Conservation (phyloP, 208 protist species). For the Tetramitus jugosus region DNA sequence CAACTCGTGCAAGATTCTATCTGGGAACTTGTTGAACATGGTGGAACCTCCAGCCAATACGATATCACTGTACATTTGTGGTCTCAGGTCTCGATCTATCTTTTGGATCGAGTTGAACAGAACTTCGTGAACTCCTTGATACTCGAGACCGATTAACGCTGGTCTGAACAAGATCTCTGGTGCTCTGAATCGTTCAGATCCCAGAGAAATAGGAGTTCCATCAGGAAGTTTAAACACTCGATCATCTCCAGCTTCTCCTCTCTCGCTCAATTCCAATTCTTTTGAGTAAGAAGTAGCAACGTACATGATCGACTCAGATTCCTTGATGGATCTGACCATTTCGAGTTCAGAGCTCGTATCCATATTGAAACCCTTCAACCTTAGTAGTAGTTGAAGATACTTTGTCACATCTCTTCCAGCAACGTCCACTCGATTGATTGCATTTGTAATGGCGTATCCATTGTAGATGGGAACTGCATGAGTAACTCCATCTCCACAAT, state of each 20-base stretch:
- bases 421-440: slow-evolving; percentile 21
- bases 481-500: slow-evolving; percentile 20
- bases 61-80: slow-evolving; percentile 87
- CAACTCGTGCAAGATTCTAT: slow-evolving; percentile 85
- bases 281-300: background rate
- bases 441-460: slow-evolving; percentile 25
- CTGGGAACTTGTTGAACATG: slow-evolving; percentile 89
- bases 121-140: slow-evolving; percentile 64
- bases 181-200: slow-evolving; percentile 75
- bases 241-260: background rate
- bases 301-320: background rate
- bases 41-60: slow-evolving; percentile 92
- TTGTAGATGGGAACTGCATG: slow-evolving; percentile 25
- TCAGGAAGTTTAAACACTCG: slow-evolving; percentile 63
- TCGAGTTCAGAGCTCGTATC: background rate
- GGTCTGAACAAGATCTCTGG: slow-evolving; percentile 93
- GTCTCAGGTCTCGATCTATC: slow-evolving; percentile 63
- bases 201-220: slow-evolving; percentile 76
- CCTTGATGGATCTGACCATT: slow-evolving; percentile 5
- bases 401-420: slow-evolving; percentile 32
- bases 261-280: background rate
- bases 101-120: slow-evolving; percentile 87
- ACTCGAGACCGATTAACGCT: slow-evolving; percentile 78
- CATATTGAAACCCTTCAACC: slow-evolving; percentile 3
- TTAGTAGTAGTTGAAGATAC: background rate